Evolutionary conservation across 306 rosid genomes (phyloP).

Genomic region (Prunus armeniaca): DNA sequence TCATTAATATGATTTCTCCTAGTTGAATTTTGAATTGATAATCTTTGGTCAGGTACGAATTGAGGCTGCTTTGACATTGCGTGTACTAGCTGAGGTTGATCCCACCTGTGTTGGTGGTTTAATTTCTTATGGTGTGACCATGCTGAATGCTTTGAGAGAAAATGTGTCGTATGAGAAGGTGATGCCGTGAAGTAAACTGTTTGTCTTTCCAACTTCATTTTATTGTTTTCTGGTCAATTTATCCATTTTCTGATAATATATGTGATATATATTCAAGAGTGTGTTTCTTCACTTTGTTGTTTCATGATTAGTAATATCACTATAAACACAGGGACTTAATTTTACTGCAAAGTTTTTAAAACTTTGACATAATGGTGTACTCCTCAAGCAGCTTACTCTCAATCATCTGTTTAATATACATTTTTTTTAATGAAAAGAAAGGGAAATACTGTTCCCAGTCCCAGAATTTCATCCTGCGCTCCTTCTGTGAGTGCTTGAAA

Average conservation of each 20-base stretch:
- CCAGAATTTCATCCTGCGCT: no score
- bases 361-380: no score
- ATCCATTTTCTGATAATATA: background rate
- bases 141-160: constrained; percentile 85
- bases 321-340: no score
- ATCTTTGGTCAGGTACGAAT: constrained; percentile 69
- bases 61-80: constrained; percentile 90
- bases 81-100: constrained; percentile 90
- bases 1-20: background rate
- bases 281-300: no score
- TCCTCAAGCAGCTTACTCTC: no score
- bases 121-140: constrained; percentile 87
- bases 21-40: constrained; percentile 7
- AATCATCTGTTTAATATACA: no score
- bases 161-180: constrained; percentile 92
- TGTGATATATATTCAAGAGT: background rate
- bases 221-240: constrained; percentile 4
- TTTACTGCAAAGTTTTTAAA: no score
- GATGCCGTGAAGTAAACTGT: constrained; percentile 17
- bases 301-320: no score
- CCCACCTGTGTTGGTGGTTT: constrained; percentile 97
- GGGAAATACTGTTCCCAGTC: no score
- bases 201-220: constrained; percentile 5
- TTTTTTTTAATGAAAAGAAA: no score
- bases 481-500: no score